Conservation (phyloP, 2,329 filamentous ascomycete species). For the Aspergillus sp. region DNA sequence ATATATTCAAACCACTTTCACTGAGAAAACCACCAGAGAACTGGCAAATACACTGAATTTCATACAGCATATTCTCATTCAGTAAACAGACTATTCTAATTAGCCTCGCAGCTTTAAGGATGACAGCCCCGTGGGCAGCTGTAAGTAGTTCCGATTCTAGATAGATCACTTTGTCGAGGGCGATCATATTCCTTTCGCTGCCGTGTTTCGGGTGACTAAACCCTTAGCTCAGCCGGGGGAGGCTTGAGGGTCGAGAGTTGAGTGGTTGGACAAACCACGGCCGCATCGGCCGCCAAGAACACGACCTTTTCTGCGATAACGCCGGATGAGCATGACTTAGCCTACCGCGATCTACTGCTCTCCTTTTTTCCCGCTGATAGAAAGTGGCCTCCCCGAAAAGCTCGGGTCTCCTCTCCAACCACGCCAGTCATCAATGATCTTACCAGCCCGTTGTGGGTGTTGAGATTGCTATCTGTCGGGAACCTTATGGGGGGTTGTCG, state of each 20-base stretch:
- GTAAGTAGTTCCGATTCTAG: no score
- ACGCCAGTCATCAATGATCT: not conserved
- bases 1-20: no score
- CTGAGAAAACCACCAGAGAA: no score
- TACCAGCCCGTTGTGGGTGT: not conserved
- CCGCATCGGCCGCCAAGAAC: slow-evolving; percentile 5
- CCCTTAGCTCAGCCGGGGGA: not conserved
- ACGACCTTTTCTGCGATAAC: not conserved
- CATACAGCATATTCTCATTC: no score
- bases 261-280: not conserved
- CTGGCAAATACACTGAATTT: no score
- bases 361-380: not conserved
- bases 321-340: not conserved
- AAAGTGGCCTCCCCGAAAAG: not conserved
- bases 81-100: no score
- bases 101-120: no score
- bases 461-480: not conserved
- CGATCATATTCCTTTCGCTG: not conserved
- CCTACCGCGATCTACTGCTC: not conserved
- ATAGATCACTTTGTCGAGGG: no score
- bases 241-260: not conserved
- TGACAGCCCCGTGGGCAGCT: no score
- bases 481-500: slow-evolving; percentile 26
- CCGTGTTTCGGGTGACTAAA: not conserved
- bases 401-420: not conserved